Conservation (phyloP, 2,329 filamentous ascomycete species). For the Blumeria hordei region DNA sequence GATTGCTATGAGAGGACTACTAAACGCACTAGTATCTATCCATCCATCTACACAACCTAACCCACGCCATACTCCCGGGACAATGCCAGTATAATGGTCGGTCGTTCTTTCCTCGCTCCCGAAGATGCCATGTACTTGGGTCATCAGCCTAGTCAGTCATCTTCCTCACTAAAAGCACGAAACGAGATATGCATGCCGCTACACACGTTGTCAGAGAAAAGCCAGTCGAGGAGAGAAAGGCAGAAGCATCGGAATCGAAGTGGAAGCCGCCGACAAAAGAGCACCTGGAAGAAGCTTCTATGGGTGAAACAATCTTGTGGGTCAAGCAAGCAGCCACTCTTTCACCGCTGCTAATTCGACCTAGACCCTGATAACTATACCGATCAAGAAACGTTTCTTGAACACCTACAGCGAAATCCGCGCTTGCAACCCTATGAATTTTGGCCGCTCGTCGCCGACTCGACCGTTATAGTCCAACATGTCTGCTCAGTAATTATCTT, state of each 20-base stretch:
- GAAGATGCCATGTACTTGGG: slow-evolving; percentile 55
- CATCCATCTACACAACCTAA: too few species aligned
- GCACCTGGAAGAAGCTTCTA: slow-evolving; percentile 79
- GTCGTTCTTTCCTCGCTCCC: slow-evolving; percentile 39
- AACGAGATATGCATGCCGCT: slow-evolving; percentile 16
- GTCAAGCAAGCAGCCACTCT: not conserved
- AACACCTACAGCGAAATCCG: slow-evolving; percentile 85
- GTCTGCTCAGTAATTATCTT: slow-evolving; percentile 90
- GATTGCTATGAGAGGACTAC: too few species aligned
- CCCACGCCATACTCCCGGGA: too few species aligned
- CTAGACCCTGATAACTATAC: slow-evolving; percentile 98
- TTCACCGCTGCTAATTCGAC: slow-evolving; percentile 6
- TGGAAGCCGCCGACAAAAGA: slow-evolving; percentile 29
- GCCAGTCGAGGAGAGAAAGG: slow-evolving; percentile 8
- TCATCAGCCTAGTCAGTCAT: slow-evolving; percentile 30
- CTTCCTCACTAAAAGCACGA: slow-evolving; percentile 18
- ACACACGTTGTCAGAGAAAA: slow-evolving; percentile 6
- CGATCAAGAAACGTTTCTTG: slow-evolving; percentile 86
- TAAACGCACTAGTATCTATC: too few species aligned
- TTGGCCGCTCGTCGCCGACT: slow-evolving; percentile 87
- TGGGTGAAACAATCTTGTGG: slow-evolving; percentile 92
- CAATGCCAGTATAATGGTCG: too few species aligned
- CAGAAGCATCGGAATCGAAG: slow-evolving; percentile 20
- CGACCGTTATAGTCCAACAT: slow-evolving; percentile 90
- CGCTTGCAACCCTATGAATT: slow-evolving; percentile 90